phyloP scores from a whole-genome alignment of 2,329 filamentous ascomycete species.

The Waltergamsia citrina region DNA sequence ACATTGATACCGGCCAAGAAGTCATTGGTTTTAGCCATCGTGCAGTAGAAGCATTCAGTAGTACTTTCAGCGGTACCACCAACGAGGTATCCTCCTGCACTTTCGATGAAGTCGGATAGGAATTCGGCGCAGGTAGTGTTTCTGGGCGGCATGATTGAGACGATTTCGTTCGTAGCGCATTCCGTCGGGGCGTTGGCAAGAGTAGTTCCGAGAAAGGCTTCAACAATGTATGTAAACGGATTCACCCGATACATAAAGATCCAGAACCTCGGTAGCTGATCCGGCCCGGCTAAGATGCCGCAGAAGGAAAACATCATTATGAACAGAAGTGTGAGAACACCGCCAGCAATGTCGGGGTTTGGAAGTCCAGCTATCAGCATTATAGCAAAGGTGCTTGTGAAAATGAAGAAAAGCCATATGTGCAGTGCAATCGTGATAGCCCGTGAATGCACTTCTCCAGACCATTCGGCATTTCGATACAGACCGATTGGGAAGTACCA shows the following conservation, averaged over 20 bases:
- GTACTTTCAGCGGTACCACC: constrained; percentile 10
- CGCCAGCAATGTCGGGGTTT: constrained; percentile 40
- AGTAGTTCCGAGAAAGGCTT: constrained; percentile 53
- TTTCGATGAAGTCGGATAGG: constrained; percentile 33
- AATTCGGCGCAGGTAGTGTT: constrained; percentile 48
- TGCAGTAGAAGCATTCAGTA: constrained; percentile 39
- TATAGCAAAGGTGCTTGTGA: constrained; percentile 55
- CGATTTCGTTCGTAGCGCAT: constrained; percentile 56
- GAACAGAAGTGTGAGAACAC: neutral
- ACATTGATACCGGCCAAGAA: constrained; percentile 34
- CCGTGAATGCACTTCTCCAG: constrained; percentile 33
- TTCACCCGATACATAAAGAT: constrained; percentile 67
- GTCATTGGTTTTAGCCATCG: constrained; percentile 31
- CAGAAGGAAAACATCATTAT: constrained; percentile 8
- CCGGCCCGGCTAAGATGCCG: constrained; percentile 52
- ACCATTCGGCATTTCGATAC: constrained; percentile 45
- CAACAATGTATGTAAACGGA: constrained; percentile 66
- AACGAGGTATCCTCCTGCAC: constrained; percentile 36
- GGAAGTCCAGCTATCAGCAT: constrained; percentile 54
- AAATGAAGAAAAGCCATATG: constrained; percentile 54
- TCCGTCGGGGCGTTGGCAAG: constrained; percentile 49
- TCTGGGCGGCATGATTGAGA: constrained; percentile 48
- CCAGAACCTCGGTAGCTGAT: constrained; percentile 63
- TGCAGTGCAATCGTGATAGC: constrained; percentile 55
- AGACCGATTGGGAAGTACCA: constrained; percentile 63